These are phyloP conservation scores for Aspergillus conjunctus DNA, from an alignment of 495 filamentous ascomycete species.

Conservation along the genomic window DNA sequence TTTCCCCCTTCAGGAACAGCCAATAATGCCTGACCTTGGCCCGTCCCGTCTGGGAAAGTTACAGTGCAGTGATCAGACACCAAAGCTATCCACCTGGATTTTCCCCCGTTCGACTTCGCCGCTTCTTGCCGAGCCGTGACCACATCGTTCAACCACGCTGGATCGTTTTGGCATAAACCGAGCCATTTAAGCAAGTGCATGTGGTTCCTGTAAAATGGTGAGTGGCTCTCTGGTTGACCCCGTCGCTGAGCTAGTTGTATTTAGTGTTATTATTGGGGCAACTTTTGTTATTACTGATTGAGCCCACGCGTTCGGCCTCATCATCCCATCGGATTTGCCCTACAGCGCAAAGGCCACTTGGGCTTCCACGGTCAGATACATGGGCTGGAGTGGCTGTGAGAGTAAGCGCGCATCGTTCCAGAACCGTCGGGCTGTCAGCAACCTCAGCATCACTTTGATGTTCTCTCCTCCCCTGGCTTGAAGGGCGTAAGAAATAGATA, in stretches of 20 bases:
- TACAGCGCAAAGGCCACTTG: too few species aligned
- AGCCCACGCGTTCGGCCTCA: not conserved
- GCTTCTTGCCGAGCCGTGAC: conserved; percentile 1
- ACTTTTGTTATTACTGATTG: not conserved
- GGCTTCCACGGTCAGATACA: conserved; percentile 6
- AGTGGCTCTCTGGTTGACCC: not conserved
- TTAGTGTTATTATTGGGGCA: not conserved
- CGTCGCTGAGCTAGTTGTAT: not conserved
- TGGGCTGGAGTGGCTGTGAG: conserved; percentile 1
- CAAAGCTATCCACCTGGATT: not conserved
- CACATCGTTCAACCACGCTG: conserved; percentile 5
- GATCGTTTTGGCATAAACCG: not conserved
- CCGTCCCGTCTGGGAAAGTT: not conserved
- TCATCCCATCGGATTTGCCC: too few species aligned
- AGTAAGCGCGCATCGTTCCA: not conserved
- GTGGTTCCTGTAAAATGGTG: not conserved
- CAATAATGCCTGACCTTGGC: not conserved
- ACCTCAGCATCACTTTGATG: not conserved
- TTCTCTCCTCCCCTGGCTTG: not conserved
- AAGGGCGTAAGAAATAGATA: not conserved
- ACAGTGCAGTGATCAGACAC: not conserved
- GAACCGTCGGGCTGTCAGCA: too few species aligned
- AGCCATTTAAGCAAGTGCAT: conserved; percentile 1
- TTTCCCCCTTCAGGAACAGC: conserved; percentile 11
- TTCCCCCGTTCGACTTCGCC: not conserved